Evolutionary conservation across 2,329 filamentous ascomycete genomes (phyloP).

Genomic region (Daldinia sp.): DNA sequence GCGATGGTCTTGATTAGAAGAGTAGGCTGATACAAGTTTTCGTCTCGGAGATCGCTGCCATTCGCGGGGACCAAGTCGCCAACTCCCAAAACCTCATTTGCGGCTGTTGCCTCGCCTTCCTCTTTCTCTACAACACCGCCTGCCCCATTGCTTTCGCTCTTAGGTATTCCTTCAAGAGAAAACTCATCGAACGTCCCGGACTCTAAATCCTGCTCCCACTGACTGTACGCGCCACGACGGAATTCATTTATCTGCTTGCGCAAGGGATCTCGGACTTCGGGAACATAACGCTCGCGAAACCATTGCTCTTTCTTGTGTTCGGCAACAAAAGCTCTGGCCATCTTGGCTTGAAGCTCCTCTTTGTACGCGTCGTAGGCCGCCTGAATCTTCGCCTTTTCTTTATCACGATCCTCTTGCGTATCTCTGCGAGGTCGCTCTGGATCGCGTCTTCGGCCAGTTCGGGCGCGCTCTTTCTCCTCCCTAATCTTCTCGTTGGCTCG

Average conservation of each 20-base stretch:
- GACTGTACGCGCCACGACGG: constrained; percentile 78
- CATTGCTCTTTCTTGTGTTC: constrained; percentile 96
- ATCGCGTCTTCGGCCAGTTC: constrained; percentile 73
- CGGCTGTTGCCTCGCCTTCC: constrained; percentile 90
- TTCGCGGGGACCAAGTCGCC: constrained; percentile 86
- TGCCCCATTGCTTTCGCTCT: constrained; percentile 87
- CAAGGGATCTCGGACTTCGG: constrained; percentile 79
- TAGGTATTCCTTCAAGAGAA: constrained; percentile 91
- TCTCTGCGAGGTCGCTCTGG: constrained; percentile 71
- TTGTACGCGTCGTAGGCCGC: constrained; percentile 72
- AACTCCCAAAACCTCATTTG: constrained; percentile 91
- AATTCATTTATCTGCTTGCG: constrained; percentile 80
- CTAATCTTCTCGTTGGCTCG: constrained; percentile 82
- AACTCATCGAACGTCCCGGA: constrained; percentile 91
- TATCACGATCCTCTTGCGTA: constrained; percentile 76
- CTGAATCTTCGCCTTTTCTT: constrained; percentile 81
- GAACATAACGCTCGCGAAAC: constrained; percentile 95
- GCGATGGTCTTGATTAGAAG: constrained; percentile 98
- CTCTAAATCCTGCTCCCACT: constrained; percentile 90
- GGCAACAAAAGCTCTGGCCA: constrained; percentile 88
- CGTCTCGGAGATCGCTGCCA: constrained; percentile 87
- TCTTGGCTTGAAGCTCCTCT: constrained; percentile 74
- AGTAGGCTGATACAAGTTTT: constrained; percentile 87
- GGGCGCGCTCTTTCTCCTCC: constrained; percentile 77
- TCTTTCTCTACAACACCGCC: constrained; percentile 91